Evolutionary conservation across 768 basidiomycete species (phyloP), one percentile per base, ranked within the genome.

Genomic region (Auricularia sp.): DNA sequence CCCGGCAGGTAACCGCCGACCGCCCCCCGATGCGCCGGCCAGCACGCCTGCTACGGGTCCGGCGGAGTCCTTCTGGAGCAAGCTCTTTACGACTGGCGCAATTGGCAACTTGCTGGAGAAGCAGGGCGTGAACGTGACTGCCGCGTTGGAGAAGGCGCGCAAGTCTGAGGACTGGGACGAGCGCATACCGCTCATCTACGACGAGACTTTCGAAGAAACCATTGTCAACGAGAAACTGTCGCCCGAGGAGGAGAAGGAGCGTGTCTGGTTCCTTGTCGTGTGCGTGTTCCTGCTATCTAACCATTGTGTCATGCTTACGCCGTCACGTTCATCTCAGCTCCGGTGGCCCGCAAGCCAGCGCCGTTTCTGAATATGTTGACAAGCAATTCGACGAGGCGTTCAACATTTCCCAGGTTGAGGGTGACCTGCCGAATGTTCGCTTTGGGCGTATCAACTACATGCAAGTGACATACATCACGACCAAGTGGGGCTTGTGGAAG

Each of bases 361-460:
- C 85, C 1, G 67, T 91, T 36, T 91, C 91, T 2, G 82, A 86
- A 73, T 79, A 79, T 60, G 81, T 90, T 54, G 90, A 93, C 74
- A 72, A 84, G 36, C 76, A 84, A 35, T 93, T 92, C 70, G 91
- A 93, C 70, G 78, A 81, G 11, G 82, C 91, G 2, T 91, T 80
- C 72, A 89, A 92, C 72, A 75, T 81, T 67, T 82, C 86, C 4
- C 62, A 82, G 39, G 71, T 82, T 14, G 81, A 80, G 23, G 81
- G 80, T 10, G 90, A 88, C 71, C 74, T 91, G 18, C 85, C 84
- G 3, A 73, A 90, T 70, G 82, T 94, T 64, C 85, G 83, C 64
- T 95, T 88, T 83, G 93, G 84, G 61, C 85, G 93, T 66, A 84
- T 96, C 65, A 91, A 95, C 77, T 96, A 93, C 74, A 76, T 93